Base-by-base conservation (phyloP, 2,329 filamentous ascomycete genomes). In the Endocalyx cinctus region DNA sequence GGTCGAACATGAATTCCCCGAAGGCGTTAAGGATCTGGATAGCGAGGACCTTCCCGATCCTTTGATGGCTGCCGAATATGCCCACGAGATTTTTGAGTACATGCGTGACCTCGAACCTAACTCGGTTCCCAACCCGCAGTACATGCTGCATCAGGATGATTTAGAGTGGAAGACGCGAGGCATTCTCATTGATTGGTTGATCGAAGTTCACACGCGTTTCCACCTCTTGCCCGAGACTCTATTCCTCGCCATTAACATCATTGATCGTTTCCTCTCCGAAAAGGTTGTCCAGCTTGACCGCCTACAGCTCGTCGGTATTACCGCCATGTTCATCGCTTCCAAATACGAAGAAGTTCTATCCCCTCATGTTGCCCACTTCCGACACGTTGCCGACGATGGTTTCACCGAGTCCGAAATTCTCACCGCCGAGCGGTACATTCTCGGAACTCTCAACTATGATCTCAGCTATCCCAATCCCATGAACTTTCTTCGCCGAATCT, bases 311-410 rank as follows among this genome's bases (percentile, higher is more conserved):
- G 92, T 98, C 38, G 92, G 92, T 54, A 89, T 97, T 54, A 95
- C 92, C 16, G 92, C 90, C 62, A 97, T 98, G 92, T 97, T 97
- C 70, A 95, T 97, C 55, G 92, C 92, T 10, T 94, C 90, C 55
- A 98, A 98, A 69, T 98, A 97, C 59, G 90, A 98, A 64, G 92
- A 98, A 60, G 89, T 98, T 31, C 77, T 98, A 31, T 97, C 92
- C 10, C 92, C 92, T 28, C 90, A 97, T 50, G 89, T 98, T 25
- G 83, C 85, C 60, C 96, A 96, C 73, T 98, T 98, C 72, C 86
- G 86, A 51, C 87, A 94, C 54, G 89, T 98, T 50, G 88, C 92
- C 55, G 92, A 98, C 54, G 88, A 97, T 62, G 92, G 90, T 36
- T 98, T 97, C 64, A 85, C 81, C 5, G 90, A 96, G 60, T 80